These are phyloP conservation scores for Zygosaccharomyces bisporus DNA, from an alignment of 805 yeast species.

Conservation along the genomic window DNA sequence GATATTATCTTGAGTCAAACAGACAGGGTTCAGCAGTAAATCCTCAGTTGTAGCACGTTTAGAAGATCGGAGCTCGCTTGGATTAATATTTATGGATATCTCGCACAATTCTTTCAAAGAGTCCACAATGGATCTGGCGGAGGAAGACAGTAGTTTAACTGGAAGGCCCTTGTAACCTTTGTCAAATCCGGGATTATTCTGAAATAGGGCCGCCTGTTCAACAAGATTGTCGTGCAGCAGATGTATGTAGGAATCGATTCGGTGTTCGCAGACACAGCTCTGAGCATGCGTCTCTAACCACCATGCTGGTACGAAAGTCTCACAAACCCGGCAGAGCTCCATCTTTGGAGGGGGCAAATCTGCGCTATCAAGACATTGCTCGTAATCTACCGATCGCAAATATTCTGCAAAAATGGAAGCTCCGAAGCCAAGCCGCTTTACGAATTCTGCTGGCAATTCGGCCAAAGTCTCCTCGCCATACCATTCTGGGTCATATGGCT, in stretches of 20 bases:
- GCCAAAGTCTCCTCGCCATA: slow-evolving; percentile 49
- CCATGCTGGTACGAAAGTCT: slow-evolving; percentile 89
- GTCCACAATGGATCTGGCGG: slow-evolving; percentile 15
- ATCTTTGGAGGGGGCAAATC: slow-evolving; percentile 74
- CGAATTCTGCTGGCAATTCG: slow-evolving; percentile 57
- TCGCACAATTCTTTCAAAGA: slow-evolving; percentile 57
- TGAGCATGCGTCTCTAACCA: slow-evolving; percentile 92
- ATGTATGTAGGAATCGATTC: slow-evolving; percentile 72
- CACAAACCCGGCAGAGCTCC: slow-evolving; percentile 89
- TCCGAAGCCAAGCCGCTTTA: slow-evolving; percentile 84
- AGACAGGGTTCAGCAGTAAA: slow-evolving; percentile 17
- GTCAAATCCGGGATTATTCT: slow-evolving; percentile 25
- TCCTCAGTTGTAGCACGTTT: slow-evolving; percentile 13
- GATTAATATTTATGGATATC: slow-evolving; percentile 67
- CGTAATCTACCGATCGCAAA: slow-evolving; percentile 57
- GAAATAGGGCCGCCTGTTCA: slow-evolving; percentile 61
- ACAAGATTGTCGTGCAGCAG: slow-evolving; percentile 66
- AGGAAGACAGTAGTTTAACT: slow-evolving; percentile 16
- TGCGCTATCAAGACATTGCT: slow-evolving; percentile 58
- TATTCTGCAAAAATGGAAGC: slow-evolving; percentile 77
- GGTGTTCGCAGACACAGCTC: slow-evolving; percentile 79
- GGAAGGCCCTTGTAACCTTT: slow-evolving; percentile 58
- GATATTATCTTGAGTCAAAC: slow-evolving; percentile 20
- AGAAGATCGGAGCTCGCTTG: slow-evolving; percentile 53
- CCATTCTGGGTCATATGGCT: slow-evolving; percentile 42